phyloP scores from a whole-genome alignment of 208 protist species.

The Vickermania spadyakhi region DNA sequence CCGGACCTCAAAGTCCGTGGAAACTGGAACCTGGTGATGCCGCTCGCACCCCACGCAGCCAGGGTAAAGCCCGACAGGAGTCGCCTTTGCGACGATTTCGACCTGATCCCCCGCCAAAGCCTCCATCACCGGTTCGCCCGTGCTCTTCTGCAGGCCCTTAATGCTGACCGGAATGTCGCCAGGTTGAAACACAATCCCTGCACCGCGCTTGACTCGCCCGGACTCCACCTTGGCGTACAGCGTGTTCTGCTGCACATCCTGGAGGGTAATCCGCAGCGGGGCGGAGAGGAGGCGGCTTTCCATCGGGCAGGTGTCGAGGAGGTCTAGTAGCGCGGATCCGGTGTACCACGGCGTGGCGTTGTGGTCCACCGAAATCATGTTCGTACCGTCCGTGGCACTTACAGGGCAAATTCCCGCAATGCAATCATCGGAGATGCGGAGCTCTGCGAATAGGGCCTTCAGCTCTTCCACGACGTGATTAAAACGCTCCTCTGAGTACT shows the following conservation, averaged over 20 bases:
- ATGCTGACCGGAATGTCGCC: constrained; percentile 40
- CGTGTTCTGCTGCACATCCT: constrained; percentile 46
- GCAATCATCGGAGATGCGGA: constrained; percentile 64
- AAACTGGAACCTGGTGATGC: constrained; percentile 12
- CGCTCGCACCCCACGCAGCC: constrained; percentile 56
- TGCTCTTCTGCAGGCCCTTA: constrained; percentile 50
- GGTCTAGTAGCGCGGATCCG: constrained; percentile 49
- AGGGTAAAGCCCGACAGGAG: constrained; percentile 42
- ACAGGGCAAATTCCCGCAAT: constrained; percentile 70
- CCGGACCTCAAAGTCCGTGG: constrained; percentile 70
- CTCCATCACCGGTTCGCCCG: constrained; percentile 38
- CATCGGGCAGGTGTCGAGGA: constrained; percentile 66
- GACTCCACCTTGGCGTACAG: constrained; percentile 76
- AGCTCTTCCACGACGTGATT: constrained; percentile 89
- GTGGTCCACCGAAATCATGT: constrained; percentile 29
- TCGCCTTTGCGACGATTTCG: constrained; percentile 39
- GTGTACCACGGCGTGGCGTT: constrained; percentile 56
- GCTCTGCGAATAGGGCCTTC: constrained; percentile 88
- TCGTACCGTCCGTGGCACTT: constrained; percentile 62
- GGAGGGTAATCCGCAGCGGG: constrained; percentile 63
- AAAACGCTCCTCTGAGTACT: constrained; percentile 88
- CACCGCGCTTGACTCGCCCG: constrained; percentile 37
- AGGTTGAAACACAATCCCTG: constrained; percentile 45
- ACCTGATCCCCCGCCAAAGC: constrained; percentile 73
- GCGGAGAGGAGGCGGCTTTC: constrained; percentile 50